Evolutionary conservation across 768 basidiomycete genomes (phyloP).

Genomic region (Boletales sp.): DNA sequence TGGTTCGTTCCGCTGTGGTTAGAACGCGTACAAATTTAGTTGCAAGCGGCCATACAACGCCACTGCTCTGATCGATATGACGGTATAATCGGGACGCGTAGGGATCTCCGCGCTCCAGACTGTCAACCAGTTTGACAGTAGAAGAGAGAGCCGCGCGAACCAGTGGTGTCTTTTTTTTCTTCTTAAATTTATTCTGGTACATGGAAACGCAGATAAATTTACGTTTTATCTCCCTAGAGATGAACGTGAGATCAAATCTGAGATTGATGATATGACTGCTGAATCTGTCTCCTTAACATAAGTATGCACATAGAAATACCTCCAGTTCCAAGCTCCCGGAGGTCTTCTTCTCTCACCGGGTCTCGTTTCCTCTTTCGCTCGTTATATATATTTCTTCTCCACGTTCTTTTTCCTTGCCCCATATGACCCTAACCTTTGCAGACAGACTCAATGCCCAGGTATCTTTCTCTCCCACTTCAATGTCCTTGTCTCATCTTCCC

Average conservation of each 20-base stretch:
- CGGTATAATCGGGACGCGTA: too few species aligned
- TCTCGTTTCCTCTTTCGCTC: conserved; percentile 12
- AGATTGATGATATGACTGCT: conserved; percentile 17
- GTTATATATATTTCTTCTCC: conserved; percentile 4
- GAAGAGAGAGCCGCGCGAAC: too few species aligned
- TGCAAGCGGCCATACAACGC: too few species aligned
- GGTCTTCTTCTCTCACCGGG: neutral
- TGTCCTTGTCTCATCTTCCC: neutral
- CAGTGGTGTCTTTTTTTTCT: too few species aligned
- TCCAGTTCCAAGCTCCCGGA: neutral
- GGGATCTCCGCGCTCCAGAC: too few species aligned
- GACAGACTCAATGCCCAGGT: conserved; percentile 43
- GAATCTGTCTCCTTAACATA: conserved; percentile 10
- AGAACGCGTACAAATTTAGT: too few species aligned
- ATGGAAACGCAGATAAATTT: neutral
- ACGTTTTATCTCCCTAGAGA: conserved; percentile 25
- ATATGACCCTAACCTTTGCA: conserved; percentile 37
- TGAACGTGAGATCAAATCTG: conserved; percentile 14
- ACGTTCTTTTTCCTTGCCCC: conserved; percentile 19
- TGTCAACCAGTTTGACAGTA: too few species aligned
- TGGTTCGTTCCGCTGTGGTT: neutral
- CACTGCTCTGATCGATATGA: too few species aligned
- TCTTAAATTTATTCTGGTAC: too few species aligned
- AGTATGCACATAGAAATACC: conserved; percentile 4
- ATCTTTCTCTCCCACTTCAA: neutral